These are phyloP conservation scores for Pouteria glomerata DNA, from an alignment of 148 eudicot species.

Conservation along the genomic window DNA sequence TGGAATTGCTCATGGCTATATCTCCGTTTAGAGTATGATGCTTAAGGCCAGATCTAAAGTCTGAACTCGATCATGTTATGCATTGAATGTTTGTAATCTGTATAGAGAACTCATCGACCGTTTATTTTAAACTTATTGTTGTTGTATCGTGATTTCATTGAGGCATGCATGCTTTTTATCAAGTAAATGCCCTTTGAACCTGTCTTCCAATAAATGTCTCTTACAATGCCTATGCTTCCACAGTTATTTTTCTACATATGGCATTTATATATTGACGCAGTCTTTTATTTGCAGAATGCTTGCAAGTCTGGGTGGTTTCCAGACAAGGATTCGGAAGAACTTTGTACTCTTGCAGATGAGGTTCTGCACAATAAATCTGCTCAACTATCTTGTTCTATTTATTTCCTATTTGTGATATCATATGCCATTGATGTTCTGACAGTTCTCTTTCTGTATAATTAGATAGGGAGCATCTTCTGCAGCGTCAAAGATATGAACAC, in stretches of 20 bases:
- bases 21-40: neutral
- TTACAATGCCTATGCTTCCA: neutral
- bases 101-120: neutral
- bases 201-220: neutral
- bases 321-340: slow-evolving; percentile 50
- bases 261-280: neutral
- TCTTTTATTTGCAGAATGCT: slow-evolving; percentile 52
- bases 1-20: neutral
- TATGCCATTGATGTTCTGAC: neutral
- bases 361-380: slow-evolving; percentile 22
- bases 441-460: slow-evolving; percentile 11
- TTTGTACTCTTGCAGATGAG: slow-evolving; percentile 61
- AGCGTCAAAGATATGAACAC: slow-evolving; percentile 28
- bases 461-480: slow-evolving; percentile 52
- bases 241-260: neutral
- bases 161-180: neutral
- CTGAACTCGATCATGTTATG: neutral
- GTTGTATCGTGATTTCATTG: neutral
- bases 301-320: slow-evolving; percentile 76
- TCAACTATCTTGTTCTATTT: neutral
- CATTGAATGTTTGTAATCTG: neutral
- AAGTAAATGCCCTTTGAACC: neutral
- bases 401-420: neutral
- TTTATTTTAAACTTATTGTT: neutral
- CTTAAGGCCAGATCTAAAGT: neutral